Percentiles rank a stretch among this genome's conserved stretches.
Conservation (phyloP, 306 rosid genomes). For the Quercus robur region DNA sequence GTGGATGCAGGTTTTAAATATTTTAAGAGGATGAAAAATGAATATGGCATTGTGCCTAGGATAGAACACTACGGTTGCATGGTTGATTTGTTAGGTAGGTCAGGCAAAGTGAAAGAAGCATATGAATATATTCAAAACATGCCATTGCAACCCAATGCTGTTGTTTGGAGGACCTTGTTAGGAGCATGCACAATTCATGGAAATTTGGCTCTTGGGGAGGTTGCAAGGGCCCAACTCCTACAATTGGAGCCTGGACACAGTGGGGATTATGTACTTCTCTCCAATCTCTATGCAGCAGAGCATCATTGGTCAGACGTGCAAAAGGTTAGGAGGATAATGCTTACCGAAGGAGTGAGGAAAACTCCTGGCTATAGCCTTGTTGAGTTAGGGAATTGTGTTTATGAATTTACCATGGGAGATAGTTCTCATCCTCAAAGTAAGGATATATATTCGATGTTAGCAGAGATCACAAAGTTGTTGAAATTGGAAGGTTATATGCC, state of each 20-base stretch:
- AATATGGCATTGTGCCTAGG: slow-evolving; percentile 41
- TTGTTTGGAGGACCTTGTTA: slow-evolving; percentile 56
- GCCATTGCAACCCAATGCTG: slow-evolving; percentile 51
- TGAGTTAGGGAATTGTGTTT: slow-evolving; percentile 52
- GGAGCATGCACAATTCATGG: slow-evolving; percentile 58
- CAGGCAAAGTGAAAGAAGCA: slow-evolving; percentile 53
- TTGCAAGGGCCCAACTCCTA: slow-evolving; percentile 44
- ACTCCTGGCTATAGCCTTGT: slow-evolving; percentile 55
- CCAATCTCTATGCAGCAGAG: slow-evolving; percentile 55
- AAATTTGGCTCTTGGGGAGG: slow-evolving; percentile 39
- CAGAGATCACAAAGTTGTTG: slow-evolving; percentile 44
- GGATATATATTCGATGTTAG: slow-evolving; percentile 42
- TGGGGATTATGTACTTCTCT: slow-evolving; percentile 60
- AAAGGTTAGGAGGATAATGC: slow-evolving; percentile 42
- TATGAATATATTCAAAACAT: slow-evolving; percentile 47
- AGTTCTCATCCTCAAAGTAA: slow-evolving; percentile 51
- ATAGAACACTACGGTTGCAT: slow-evolving; percentile 62
- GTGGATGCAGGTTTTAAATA: slow-evolving; percentile 50
- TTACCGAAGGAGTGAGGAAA: slow-evolving; percentile 48
- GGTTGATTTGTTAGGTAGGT: slow-evolving; percentile 56
- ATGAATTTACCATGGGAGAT: slow-evolving; percentile 55
- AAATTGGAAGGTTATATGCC: slow-evolving; percentile 58
- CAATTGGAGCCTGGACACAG: slow-evolving; percentile 50
- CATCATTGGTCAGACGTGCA: slow-evolving; percentile 54
- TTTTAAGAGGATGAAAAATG: slow-evolving; percentile 47